These are phyloP conservation scores for Scenedesmus sp. DNA, from an alignment of 163 green algal genomes.

Conservation along the genomic window DNA sequence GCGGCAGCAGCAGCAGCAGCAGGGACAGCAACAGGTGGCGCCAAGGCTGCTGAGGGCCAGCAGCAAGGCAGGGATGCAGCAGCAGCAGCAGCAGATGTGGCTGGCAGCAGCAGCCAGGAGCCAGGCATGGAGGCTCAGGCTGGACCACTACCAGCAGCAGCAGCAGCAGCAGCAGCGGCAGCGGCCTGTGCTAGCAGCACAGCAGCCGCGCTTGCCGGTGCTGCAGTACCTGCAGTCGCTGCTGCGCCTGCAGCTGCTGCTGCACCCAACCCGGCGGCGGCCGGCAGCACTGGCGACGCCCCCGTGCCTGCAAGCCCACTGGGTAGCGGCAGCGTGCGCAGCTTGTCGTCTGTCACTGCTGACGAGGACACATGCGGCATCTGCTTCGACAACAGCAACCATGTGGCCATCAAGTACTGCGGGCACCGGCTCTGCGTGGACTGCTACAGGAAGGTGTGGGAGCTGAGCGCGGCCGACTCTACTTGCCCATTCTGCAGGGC, in stretches of 20 bases:
- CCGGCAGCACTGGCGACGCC: background rate
- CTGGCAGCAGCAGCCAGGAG: slow-evolving; percentile 6
- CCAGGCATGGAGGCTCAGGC: background rate
- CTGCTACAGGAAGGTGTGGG: slow-evolving; percentile 54
- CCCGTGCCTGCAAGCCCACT: background rate
- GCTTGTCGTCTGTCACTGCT: slow-evolving; percentile 12
- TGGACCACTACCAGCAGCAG: slow-evolving; percentile 29
- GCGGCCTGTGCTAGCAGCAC: background rate
- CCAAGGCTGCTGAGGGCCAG: too few species aligned
- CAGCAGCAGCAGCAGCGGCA: background rate
- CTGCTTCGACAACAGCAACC: slow-evolving; percentile 56
- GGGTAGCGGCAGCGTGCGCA: background rate
- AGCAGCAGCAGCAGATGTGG: background rate
- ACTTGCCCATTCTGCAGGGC: slow-evolving; percentile 53
- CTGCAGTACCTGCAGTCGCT: background rate
- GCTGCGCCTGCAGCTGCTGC: background rate
- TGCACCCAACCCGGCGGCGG: background rate
- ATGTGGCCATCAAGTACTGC: slow-evolving; percentile 56
- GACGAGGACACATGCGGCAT: slow-evolving; percentile 56
- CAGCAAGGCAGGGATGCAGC: too few species aligned
- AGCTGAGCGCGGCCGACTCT: slow-evolving; percentile 21
- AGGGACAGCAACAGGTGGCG: too few species aligned
- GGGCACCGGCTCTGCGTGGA: slow-evolving; percentile 53
- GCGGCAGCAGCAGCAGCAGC: background rate
- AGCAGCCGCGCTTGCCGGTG: background rate